These are phyloP conservation scores for Coemansia sp. DNA, from an alignment of 192 early-diverging fungal species.

Conservation along the genomic window DNA sequence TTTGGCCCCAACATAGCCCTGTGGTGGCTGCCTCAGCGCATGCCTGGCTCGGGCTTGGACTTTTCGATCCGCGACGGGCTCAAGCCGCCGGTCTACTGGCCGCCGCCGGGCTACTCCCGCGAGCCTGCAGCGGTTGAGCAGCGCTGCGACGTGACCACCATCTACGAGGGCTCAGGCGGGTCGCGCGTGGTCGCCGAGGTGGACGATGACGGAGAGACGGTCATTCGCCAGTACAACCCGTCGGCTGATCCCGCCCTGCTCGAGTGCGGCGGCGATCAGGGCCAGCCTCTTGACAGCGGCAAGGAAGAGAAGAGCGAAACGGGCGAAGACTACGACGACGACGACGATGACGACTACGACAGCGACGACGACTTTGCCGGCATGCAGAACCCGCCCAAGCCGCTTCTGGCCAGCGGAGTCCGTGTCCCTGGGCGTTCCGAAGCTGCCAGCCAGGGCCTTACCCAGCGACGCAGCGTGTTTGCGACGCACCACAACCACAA, in stretches of 20 bases:
- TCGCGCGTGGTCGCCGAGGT: slow-evolving; percentile 36
- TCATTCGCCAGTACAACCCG: slow-evolving; percentile 42
- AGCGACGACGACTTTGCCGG: slow-evolving; percentile 47
- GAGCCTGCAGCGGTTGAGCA: slow-evolving; percentile 21
- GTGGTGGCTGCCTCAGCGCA: slow-evolving; percentile 73
- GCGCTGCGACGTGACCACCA: slow-evolving; percentile 20
- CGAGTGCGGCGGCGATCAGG: slow-evolving; percentile 34
- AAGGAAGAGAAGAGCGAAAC: slow-evolving; percentile 44
- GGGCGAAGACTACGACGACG: slow-evolving; percentile 40
- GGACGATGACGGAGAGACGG: slow-evolving; percentile 51
- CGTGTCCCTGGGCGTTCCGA: slow-evolving; percentile 8
- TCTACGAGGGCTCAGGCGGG: slow-evolving; percentile 18
- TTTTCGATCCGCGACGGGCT: slow-evolving; percentile 59
- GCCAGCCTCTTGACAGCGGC: slow-evolving; percentile 38
- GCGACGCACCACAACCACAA: slow-evolving; percentile 10
- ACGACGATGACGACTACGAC: slow-evolving; percentile 38
- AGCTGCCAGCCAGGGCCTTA: slow-evolving; percentile 4
- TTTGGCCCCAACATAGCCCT: slow-evolving; percentile 67
- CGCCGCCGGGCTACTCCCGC: slow-evolving; percentile 66
- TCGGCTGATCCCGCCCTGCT: slow-evolving; percentile 37
- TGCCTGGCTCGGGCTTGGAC: slow-evolving; percentile 63
- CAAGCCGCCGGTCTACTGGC: slow-evolving; percentile 60
- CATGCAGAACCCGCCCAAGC: slow-evolving; percentile 9
- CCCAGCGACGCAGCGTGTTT: slow-evolving; percentile 46
- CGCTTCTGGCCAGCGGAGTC: slow-evolving; percentile 26